These are phyloP conservation scores for Cyberlindnera xylosilytica DNA, from an alignment of 805 yeast species.

Conservation along the genomic window DNA sequence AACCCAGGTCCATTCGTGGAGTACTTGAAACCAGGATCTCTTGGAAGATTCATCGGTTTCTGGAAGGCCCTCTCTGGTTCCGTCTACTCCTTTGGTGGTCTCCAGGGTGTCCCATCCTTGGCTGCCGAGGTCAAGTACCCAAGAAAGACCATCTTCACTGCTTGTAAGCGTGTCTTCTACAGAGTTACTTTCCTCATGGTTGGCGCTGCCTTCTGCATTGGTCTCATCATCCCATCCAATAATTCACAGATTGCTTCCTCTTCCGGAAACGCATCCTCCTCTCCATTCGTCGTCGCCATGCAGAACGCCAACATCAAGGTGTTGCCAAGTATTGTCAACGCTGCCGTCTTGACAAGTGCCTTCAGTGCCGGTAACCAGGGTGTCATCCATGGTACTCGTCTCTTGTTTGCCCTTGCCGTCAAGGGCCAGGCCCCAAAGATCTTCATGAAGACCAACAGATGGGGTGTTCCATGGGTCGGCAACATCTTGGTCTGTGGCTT, in stretches of 20 bases:
- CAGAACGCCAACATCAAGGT: slow-evolving; percentile 45
- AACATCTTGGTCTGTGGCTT: slow-evolving; percentile 30
- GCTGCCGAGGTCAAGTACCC: slow-evolving; percentile 57
- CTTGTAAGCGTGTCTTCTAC: slow-evolving; percentile 41
- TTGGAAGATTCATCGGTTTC: slow-evolving; percentile 60
- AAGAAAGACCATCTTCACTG: slow-evolving; percentile 55
- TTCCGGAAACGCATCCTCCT: slow-evolving; percentile 32
- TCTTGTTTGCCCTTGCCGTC: slow-evolving; percentile 35
- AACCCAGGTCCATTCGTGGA: slow-evolving; percentile 31
- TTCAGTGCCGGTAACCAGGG: slow-evolving; percentile 36
- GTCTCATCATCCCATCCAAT: slow-evolving; percentile 33
- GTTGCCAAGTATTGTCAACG: slow-evolving; percentile 37
- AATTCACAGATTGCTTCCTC: slow-evolving; percentile 29
- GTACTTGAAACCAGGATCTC: slow-evolving; percentile 30
- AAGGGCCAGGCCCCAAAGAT: slow-evolving; percentile 38
- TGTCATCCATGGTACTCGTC: slow-evolving; percentile 32
- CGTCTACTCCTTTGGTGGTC: slow-evolving; percentile 57
- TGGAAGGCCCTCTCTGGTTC: slow-evolving; percentile 58
- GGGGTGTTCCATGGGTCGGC: slow-evolving; percentile 34
- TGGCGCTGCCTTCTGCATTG: slow-evolving; percentile 31
- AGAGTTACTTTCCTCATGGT: slow-evolving; percentile 32
- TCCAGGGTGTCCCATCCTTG: slow-evolving; percentile 53
- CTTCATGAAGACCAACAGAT: slow-evolving; percentile 31
- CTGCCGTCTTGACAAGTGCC: slow-evolving; percentile 38
- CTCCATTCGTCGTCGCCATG: slow-evolving; percentile 41